These are phyloP conservation scores for Diplogelasinospora grovesii DNA, from an alignment of 495 filamentous ascomycete species.

Conservation along the genomic window DNA sequence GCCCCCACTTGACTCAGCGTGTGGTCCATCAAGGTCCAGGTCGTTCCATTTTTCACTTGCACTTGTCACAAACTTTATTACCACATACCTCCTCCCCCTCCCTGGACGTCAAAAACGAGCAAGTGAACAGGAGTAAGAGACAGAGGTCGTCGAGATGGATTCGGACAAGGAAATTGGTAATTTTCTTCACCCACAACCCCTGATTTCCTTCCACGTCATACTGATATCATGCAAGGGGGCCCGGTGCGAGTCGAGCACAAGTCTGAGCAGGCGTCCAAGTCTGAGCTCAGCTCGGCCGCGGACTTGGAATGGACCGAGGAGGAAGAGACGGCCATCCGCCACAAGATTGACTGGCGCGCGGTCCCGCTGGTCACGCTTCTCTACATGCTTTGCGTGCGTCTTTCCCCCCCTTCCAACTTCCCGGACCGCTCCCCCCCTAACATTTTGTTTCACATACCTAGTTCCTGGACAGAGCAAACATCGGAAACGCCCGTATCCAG, in stretches of 20 bases:
- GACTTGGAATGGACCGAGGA: conserved; percentile 39
- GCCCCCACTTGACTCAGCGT: too few species aligned
- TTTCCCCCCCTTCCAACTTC: too few species aligned
- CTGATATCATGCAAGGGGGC: neutral
- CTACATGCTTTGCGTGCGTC: conserved; percentile 47
- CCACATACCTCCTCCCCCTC: too few species aligned
- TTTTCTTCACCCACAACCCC: neutral
- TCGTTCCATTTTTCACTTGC: too few species aligned
- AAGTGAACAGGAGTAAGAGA: too few species aligned
- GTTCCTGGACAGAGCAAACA: conserved; percentile 50
- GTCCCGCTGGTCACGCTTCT: conserved; percentile 48
- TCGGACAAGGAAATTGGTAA: conserved; percentile 19
- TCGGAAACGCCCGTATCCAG: conserved; percentile 59
- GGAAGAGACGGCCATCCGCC: conserved; percentile 45
- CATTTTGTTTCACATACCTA: too few species aligned
- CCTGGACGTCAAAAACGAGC: too few species aligned
- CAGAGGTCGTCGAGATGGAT: conserved; percentile 7
- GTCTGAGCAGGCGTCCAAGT: conserved; percentile 14
- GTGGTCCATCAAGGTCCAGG: too few species aligned
- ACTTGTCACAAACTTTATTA: too few species aligned
- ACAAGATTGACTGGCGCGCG: conserved; percentile 45
- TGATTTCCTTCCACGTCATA: neutral
- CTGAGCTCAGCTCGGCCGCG: conserved; percentile 15
- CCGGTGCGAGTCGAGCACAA: conserved; percentile 9
- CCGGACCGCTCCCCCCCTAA: too few species aligned